Percentiles rank a stretch among this genome's conserved stretches.
phyloP scores from a whole-genome alignment of 768 basidiomycete species.

The Macrolepiota albuminosa region DNA sequence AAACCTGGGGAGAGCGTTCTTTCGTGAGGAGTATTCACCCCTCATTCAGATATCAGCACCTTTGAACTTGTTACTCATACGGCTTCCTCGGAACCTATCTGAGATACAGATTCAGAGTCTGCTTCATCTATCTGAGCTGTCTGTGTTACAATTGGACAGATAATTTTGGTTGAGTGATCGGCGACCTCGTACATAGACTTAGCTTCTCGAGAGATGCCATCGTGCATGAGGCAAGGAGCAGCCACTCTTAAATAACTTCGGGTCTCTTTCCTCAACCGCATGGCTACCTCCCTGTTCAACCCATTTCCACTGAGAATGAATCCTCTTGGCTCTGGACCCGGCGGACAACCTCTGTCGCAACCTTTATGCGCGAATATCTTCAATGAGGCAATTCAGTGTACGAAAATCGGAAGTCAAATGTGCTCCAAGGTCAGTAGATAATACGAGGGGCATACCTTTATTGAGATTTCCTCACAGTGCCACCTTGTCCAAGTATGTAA shows the following conservation, averaged over 20 bases:
- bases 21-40: not conserved
- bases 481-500: slow-evolving; percentile 11
- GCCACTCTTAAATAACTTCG: not conserved
- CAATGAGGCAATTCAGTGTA: slow-evolving; percentile 4
- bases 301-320: not conserved
- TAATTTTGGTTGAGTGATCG: not conserved
- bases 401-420: slow-evolving; percentile 13
- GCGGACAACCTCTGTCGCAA: slow-evolving; percentile 19
- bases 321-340: slow-evolving; percentile 20
- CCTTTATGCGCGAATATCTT: slow-evolving; percentile 22
- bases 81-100: not conserved
- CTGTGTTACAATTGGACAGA: not conserved
- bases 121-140: not conserved
- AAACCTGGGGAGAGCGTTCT: not conserved
- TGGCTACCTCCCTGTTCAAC: too few relatives aligned
- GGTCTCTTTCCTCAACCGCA: not conserved
- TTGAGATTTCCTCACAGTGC: slow-evolving; percentile 3
- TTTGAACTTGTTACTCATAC: too few relatives aligned
- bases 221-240: not conserved
- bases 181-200: not conserved
- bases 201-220: not conserved
- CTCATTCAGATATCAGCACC: too few relatives aligned
- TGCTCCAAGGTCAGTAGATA: slow-evolving; percentile 24
- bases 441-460: not conserved
- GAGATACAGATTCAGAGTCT: not conserved